Evolutionary conservation across 2,329 filamentous ascomycete species (phyloP).

Genomic region (Neofusicoccum kwambonambiense): DNA sequence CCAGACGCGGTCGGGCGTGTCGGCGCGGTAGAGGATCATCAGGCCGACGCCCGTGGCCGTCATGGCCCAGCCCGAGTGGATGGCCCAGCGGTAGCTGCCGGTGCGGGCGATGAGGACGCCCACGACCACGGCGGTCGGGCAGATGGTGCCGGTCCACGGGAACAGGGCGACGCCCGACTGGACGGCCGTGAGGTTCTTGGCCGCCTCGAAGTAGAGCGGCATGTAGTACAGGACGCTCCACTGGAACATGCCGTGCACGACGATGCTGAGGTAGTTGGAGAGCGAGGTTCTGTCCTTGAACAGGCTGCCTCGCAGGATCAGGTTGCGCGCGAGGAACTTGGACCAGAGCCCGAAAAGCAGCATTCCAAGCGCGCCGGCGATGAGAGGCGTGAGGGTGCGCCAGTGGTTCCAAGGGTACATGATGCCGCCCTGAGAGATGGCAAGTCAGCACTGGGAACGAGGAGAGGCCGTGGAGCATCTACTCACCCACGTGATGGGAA

Average conservation of each 20-base stretch:
- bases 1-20: conserved; percentile 41
- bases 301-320: conserved; percentile 32
- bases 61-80: conserved; percentile 33
- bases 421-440: conserved; percentile 27
- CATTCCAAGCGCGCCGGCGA: conserved; percentile 24
- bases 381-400: conserved; percentile 24
- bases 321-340: conserved; percentile 21
- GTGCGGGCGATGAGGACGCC: conserved; percentile 27
- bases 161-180: conserved; percentile 29
- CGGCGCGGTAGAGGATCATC: conserved; percentile 39
- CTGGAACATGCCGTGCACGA: conserved; percentile 31
- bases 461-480: conserved; percentile 10
- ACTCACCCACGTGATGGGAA: conserved; percentile 53
- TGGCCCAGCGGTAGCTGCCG: conserved; percentile 27
- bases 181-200: conserved; percentile 24
- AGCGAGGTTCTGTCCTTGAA: conserved; percentile 31
- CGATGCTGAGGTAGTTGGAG: conserved; percentile 29
- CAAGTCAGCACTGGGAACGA: conserved; percentile 10
- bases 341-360: conserved; percentile 25
- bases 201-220: conserved; percentile 31
- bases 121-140: conserved; percentile 24
- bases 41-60: conserved; percentile 45
- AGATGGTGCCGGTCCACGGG: conserved; percentile 32
- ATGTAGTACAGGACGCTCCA: conserved; percentile 33
- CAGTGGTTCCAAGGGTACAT: conserved; percentile 25